Conservation (phyloP, 2,329 filamentous ascomycete species). For the Cladosporium cucumerinum region DNA sequence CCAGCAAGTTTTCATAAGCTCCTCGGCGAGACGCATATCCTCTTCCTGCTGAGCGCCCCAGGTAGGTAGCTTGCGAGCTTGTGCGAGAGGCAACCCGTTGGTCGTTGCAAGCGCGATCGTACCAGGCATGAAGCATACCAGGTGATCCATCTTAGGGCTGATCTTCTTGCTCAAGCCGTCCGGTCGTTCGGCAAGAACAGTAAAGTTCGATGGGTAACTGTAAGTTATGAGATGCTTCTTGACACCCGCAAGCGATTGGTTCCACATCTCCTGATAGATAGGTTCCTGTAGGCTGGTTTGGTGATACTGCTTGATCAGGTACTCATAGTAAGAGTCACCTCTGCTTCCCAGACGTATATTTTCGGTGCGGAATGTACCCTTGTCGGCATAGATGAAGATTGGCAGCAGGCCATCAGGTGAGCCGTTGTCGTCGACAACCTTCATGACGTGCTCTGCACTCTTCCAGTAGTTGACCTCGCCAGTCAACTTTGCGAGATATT, state of each 20-base stretch:
- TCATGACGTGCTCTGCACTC: slow-evolving; percentile 84
- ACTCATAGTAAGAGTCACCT: slow-evolving; percentile 98
- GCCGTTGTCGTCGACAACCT: slow-evolving; percentile 81
- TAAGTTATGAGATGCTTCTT: slow-evolving; percentile 92
- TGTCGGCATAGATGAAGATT: slow-evolving; percentile 81
- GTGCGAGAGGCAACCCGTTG: slow-evolving; percentile 68
- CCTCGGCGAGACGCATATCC: slow-evolving; percentile 80
- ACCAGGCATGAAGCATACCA: slow-evolving; percentile 96
- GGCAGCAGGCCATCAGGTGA: slow-evolving; percentile 79
- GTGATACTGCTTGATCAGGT: slow-evolving; percentile 96
- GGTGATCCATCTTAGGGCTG: slow-evolving; percentile 92
- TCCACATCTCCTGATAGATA: slow-evolving; percentile 89
- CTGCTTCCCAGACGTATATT: slow-evolving; percentile 92
- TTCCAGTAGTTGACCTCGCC: slow-evolving; percentile 93
- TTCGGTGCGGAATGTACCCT: slow-evolving; percentile 72
- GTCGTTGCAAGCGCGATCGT: slow-evolving; percentile 90
- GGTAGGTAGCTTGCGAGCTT: slow-evolving; percentile 65
- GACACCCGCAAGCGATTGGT: slow-evolving; percentile 77
- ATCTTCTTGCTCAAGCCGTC: slow-evolving; percentile 64
- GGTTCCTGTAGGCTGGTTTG: slow-evolving; percentile 85
- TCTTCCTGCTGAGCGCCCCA: slow-evolving; percentile 81
- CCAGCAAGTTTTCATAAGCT: slow-evolving; percentile 97
- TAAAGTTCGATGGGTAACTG: slow-evolving; percentile 73
- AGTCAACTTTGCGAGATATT: slow-evolving; percentile 91
- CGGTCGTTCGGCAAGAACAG: slow-evolving; percentile 85